A percentile compares a stretch with the other conserved stretches of the same genome.
These are phyloP conservation scores for Phytophthora pini DNA, from an alignment of 352 stramenopile species.

Conservation along the genomic window DNA sequence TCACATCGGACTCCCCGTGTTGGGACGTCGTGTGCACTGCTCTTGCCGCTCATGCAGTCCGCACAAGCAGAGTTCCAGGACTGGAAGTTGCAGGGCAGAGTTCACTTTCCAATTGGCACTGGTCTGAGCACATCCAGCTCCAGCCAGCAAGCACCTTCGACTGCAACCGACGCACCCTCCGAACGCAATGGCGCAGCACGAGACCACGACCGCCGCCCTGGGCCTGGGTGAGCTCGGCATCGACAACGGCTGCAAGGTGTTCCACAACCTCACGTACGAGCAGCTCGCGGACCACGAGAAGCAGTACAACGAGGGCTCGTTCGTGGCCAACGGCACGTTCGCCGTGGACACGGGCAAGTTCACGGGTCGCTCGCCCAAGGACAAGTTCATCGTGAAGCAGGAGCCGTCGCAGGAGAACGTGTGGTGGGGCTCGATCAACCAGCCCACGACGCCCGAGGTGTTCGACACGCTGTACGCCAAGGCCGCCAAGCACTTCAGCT, in stretches of 20 bases:
- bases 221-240: conserved; percentile 91
- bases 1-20: too few relatives aligned
- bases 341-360: conserved; percentile 98
- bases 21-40: too few relatives aligned
- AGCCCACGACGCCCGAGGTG: conserved; percentile 92
- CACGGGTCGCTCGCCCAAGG: conserved; percentile 98
- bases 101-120: too few relatives aligned
- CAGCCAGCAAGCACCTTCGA: too few relatives aligned
- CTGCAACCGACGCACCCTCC: background rate
- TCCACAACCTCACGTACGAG: conserved; percentile 97
- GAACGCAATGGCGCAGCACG: conserved; percentile 54
- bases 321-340: conserved; percentile 58
- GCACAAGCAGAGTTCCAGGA: too few relatives aligned
- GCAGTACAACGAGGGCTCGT: conserved; percentile 28
- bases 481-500: conserved; percentile 93
- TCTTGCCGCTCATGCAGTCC: too few relatives aligned
- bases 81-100: too few relatives aligned
- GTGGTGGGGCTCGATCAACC: conserved; percentile 86
- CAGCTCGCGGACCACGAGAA: conserved; percentile 96
- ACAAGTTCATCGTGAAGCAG: conserved; percentile 55
- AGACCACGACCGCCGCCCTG: conserved; percentile 62
- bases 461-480: conserved; percentile 97
- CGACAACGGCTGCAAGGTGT: conserved; percentile 90
- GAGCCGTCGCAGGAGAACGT: too few relatives aligned
- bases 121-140: too few relatives aligned